Percentiles rank a stretch among this genome's conserved stretches.
These are phyloP conservation scores for Pleodorina starrii DNA, from an alignment of 139 green algal genomes.

Conservation along the genomic window DNA sequence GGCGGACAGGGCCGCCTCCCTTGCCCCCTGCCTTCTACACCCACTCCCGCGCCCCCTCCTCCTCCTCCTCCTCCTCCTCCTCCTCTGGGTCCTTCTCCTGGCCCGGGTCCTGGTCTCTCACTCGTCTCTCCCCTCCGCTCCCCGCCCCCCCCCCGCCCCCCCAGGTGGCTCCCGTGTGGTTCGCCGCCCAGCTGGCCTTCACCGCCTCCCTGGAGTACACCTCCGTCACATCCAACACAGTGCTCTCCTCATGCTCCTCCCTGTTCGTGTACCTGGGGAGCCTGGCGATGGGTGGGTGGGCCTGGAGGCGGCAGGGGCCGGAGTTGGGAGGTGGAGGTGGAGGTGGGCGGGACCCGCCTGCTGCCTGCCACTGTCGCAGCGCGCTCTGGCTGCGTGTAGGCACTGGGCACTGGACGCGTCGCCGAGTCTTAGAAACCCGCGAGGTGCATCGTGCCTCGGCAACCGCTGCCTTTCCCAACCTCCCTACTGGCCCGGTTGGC, in stretches of 20 bases:
- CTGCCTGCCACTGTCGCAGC: too few relatives aligned
- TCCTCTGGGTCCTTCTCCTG: neutral
- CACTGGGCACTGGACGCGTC: too few relatives aligned
- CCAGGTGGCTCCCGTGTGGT: slow-evolving; percentile 91
- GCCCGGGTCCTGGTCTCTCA: too few relatives aligned
- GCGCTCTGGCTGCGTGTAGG: too few relatives aligned
- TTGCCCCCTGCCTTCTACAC: neutral
- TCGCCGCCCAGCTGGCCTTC: slow-evolving; percentile 93
- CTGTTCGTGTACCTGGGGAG: slow-evolving; percentile 86
- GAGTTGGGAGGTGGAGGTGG: neutral
- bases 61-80: neutral
- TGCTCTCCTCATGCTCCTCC: slow-evolving; percentile 87
- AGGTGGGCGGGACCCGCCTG: too few relatives aligned
- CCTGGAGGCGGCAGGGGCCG: too few relatives aligned
- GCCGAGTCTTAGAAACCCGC: too few relatives aligned
- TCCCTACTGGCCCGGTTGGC: too few relatives aligned
- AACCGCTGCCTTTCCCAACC: too few relatives aligned
- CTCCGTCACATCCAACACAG: slow-evolving; percentile 96
- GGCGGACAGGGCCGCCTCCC: too few relatives aligned
- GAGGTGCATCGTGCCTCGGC: too few relatives aligned
- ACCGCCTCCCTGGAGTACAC: slow-evolving; percentile 88
- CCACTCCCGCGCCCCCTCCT: too few relatives aligned
- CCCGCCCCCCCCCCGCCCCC: neutral
- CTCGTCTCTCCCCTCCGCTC: neutral
- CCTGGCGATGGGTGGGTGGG: slow-evolving; percentile 11